Base-by-base conservation (phyloP, 257 asterid genomes). In the Scutellaria baicalensis region DNA sequence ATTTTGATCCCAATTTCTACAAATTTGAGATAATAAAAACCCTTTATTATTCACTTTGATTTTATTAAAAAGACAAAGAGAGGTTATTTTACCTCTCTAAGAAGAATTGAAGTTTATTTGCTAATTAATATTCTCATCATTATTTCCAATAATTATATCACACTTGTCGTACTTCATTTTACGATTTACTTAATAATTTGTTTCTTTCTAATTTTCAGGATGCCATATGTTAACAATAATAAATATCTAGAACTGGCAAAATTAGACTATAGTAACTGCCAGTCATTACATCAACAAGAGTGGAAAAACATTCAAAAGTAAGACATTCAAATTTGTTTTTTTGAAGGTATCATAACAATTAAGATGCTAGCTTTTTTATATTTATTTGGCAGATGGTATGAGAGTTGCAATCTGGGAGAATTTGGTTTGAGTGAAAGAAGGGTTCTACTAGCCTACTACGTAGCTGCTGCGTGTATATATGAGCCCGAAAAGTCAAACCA, bases 301-400 rank as follows among this genome's bases (percentile, higher is more conserved):
- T 94, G 97, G 97, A 80, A 66, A 73, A 68, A 60, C 81, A 80
- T 94, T 12, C 90, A 69, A 62, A 86, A 80, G 99, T 91, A 80
- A 79, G 80, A 78, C 8, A 17, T 13, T 36, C 18, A 5, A 8
- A 6, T 66, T 12, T 14, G 5, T 40, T 1, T 0, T 7, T 49
- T 38, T 16, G 27, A 16, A 23, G 1, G 27, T 4, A 55, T 9
- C 21, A 13, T 1, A 39, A 23, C 43, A 20, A 39, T 12, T 7
- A 52, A 12, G 1, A 2, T 14, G 56, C 18, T 48, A 48, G 14
- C 12, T 35, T 16, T 9, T 43, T 39, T 31, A 8, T 31, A 8
- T 38, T 39, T 14, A 9, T 42, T 56, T 18, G 6, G 36, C 74
- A 94, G 99, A 71, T 91, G 99, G 99, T 86, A 81, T 51, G 18